Conservation (phyloP, 352 stramenopile genomes). For the Phytophthora tentaculata region DNA sequence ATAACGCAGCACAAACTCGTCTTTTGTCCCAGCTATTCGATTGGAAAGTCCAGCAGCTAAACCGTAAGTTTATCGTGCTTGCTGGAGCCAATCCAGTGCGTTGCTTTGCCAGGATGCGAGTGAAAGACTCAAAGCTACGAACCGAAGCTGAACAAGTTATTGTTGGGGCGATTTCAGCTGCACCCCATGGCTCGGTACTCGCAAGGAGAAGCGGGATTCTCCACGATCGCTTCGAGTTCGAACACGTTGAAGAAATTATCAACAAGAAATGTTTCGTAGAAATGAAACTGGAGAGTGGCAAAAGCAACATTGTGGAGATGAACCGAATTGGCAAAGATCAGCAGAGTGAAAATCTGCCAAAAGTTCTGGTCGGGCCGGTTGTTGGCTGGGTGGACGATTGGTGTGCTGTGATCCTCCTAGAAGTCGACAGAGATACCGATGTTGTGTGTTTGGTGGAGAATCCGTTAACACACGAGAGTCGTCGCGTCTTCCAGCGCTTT, state of each 20-base stretch:
- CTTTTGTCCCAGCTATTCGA: conserved; percentile 65
- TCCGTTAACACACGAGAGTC: conserved; percentile 47
- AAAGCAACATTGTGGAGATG: conserved; percentile 12
- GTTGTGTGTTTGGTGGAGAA: conserved; percentile 65
- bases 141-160: conserved; percentile 52
- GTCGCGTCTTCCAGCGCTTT: conserved; percentile 62
- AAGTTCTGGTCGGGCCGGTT: conserved; percentile 69
- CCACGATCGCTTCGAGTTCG: conserved; percentile 54
- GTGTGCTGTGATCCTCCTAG: conserved; percentile 66
- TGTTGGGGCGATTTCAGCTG: conserved; percentile 45
- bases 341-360: conserved; percentile 23
- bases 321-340: conserved; percentile 25
- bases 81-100: conserved; percentile 44
- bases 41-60: conserved; percentile 69
- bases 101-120: conserved; percentile 42
- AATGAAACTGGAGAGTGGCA: conserved; percentile 18
- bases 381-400: conserved; percentile 70
- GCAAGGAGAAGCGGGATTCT: conserved; percentile 29
- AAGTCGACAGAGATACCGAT: conserved; percentile 63
- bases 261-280: conserved; percentile 41
- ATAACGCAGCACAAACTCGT: conserved; percentile 43
- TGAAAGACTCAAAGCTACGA: conserved; percentile 58
- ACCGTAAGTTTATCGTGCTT: conserved; percentile 53
- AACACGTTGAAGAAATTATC: conserved; percentile 41
- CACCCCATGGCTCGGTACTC: neutral